phyloP scores from a whole-genome alignment of 108 stramenopile genomes.

The Pseudonitzschia multistriata region DNA sequence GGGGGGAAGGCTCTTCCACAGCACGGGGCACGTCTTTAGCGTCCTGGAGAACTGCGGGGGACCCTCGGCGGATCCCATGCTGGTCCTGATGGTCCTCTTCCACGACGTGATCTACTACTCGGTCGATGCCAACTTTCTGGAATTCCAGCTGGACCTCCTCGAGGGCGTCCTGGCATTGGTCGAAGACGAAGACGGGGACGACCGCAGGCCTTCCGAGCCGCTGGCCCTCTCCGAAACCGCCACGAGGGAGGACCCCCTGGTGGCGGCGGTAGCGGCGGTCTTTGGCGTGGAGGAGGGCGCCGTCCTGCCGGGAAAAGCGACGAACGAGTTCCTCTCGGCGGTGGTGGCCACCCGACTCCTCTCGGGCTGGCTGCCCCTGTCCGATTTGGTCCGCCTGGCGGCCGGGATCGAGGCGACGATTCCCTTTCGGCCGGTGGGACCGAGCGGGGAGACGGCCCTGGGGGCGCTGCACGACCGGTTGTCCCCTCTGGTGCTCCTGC shows the following conservation, averaged over 20 bases:
- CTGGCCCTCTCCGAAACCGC: neutral
- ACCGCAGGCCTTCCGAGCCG: neutral
- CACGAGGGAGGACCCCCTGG: neutral
- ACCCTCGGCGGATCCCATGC: constrained; percentile 23
- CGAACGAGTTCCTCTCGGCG: constrained; percentile 62
- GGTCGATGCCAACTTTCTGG: constrained; percentile 42
- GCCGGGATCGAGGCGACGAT: constrained; percentile 67
- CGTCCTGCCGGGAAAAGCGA: constrained; percentile 22
- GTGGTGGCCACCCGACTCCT: constrained; percentile 41
- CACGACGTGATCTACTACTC: constrained; percentile 58
- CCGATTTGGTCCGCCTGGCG: constrained; percentile 42
- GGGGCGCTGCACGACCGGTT: constrained; percentile 37
- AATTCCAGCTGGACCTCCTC: constrained; percentile 33
- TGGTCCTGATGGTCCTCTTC: constrained; percentile 49
- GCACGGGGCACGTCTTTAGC: constrained; percentile 56
- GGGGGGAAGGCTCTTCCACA: constrained; percentile 41
- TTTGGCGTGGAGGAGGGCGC: constrained; percentile 20
- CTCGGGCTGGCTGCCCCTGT: constrained; percentile 19
- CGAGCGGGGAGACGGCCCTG: constrained; percentile 30
- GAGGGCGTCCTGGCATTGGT: constrained; percentile 19
- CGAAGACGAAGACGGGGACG: neutral
- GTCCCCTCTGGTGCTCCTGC: neutral
- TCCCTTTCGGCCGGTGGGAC: constrained; percentile 43
- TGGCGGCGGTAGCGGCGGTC: constrained; percentile 13
- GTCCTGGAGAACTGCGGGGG: constrained; percentile 18